These are phyloP conservation scores for Rhodotorula graminis DNA, from an alignment of 768 basidiomycete genomes.

Conservation along the genomic window DNA sequence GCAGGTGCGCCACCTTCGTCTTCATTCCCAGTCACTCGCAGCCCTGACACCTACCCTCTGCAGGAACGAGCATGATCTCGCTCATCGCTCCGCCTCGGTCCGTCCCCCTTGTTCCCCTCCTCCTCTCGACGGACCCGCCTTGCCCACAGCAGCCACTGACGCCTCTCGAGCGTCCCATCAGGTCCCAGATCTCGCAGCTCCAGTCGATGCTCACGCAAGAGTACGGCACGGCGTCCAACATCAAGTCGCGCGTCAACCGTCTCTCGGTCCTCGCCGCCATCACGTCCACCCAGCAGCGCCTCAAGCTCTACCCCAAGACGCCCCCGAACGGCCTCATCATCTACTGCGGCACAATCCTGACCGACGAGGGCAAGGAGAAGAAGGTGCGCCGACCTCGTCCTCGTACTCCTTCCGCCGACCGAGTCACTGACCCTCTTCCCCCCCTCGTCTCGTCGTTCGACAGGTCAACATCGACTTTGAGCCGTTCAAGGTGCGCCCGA, in stretches of 20 bases:
- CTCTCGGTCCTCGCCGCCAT: conserved; percentile 96
- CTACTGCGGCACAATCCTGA: conserved; percentile 95
- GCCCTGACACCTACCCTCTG: too few species aligned
- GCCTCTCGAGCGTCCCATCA: conserved; percentile 6
- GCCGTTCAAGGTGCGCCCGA: conserved; percentile 74
- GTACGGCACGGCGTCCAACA: conserved; percentile 73
- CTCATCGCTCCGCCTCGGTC: conserved; percentile 94
- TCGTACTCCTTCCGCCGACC: not conserved
- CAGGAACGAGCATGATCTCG: conserved; percentile 93
- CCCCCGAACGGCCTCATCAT: conserved; percentile 92
- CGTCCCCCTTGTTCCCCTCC: not conserved
- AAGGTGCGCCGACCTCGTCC: conserved; percentile 51
- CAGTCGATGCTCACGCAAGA: conserved; percentile 93
- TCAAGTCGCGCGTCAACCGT: conserved; percentile 97
- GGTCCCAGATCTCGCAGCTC: conserved; percentile 81
- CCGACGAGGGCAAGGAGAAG: conserved; percentile 97
- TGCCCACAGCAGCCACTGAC: not conserved
- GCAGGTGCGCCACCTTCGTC: conserved; percentile 21
- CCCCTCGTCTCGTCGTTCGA: too few species aligned
- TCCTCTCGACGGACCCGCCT: conserved; percentile 53
- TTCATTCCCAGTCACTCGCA: too few species aligned
- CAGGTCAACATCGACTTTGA: conserved; percentile 75
- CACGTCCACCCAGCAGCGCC: conserved; percentile 92
- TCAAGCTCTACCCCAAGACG: conserved; percentile 93
- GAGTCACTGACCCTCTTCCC: too few species aligned